phyloP scores from a whole-genome alignment of 1,139 yeast genomes.

The Magnusiomyces tetraspermus region DNA sequence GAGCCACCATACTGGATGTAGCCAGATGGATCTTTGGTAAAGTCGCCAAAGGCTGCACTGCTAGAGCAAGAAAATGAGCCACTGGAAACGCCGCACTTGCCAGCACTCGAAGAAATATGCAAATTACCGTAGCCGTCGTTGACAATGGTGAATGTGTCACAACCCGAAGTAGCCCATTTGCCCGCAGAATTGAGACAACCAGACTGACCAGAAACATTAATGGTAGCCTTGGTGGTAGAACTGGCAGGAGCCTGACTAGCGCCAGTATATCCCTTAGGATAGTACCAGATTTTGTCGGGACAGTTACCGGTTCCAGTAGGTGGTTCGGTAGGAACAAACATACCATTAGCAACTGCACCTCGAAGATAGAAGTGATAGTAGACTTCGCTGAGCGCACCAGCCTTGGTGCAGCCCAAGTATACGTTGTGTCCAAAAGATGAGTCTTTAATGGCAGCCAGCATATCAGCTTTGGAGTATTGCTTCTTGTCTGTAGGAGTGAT shows the following conservation, averaged over 20 bases:
- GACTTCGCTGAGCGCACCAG: slow-evolving; percentile 64
- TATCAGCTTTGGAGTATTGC: slow-evolving; percentile 56
- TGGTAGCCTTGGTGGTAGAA: slow-evolving; percentile 34
- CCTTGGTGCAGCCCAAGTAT: slow-evolving; percentile 62
- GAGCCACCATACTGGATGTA: slow-evolving; percentile 55
- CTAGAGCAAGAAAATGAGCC: slow-evolving; percentile 32
- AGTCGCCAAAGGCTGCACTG: slow-evolving; percentile 25
- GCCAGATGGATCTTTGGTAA: slow-evolving; percentile 23
- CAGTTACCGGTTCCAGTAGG: slow-evolving; percentile 46
- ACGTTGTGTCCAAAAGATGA: slow-evolving; percentile 28
- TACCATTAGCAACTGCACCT: slow-evolving; percentile 63
- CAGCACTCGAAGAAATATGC: slow-evolving; percentile 55
- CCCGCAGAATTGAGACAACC: slow-evolving; percentile 86
- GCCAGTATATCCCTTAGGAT: slow-evolving; percentile 49
- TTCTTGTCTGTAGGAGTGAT: slow-evolving; percentile 55
- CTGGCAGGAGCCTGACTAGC: slow-evolving; percentile 30
- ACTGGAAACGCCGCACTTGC: slow-evolving; percentile 53
- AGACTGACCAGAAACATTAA: slow-evolving; percentile 45
- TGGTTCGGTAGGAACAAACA: slow-evolving; percentile 57
- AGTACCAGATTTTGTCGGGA: slow-evolving; percentile 55
- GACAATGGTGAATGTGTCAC: slow-evolving; percentile 59
- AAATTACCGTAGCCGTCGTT: slow-evolving; percentile 58
- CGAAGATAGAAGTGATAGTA: slow-evolving; percentile 80
- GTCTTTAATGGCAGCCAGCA: slow-evolving; percentile 51
- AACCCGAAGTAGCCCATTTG: slow-evolving; percentile 72